Base-by-base conservation (phyloP, 2,329 filamentous ascomycete species). In the Nectriaceae sp. region DNA sequence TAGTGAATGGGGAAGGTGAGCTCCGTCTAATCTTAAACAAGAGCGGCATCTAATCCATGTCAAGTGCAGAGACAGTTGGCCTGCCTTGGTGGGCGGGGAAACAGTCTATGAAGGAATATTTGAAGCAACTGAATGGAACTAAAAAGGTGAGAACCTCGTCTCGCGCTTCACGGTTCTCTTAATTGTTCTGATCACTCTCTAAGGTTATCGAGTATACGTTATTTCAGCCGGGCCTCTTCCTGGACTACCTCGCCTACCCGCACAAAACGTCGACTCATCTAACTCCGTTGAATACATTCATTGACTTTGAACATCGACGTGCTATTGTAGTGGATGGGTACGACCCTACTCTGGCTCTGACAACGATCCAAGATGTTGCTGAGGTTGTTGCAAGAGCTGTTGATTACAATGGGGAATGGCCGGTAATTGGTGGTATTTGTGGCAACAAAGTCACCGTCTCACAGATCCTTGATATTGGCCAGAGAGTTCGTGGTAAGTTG, bases 151-250 rank as follows among this genome's bases (percentile, higher is more conserved):
- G 19, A 29, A 1, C 0, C 3, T 8, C 33, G 5, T 6, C 16
- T 6, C 8, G 8, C 33, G 33, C 5, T 11, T 11, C 16, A 36
- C 8, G 8, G 11, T 10, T 6, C 5, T n/a, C 8, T 5, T 10
- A 36, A 16, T 16, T 36, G 13, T 10, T n/a, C n/a, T n/a, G n/a
- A n/a, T 36, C 33, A 36, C n/a, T 36, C 8, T 21, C 8, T 4
- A 20, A 81, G 76, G 67, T 79, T 4, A 66, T 84, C 5, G 78
- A 84, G 49, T 84, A 84, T 60, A 75, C 67, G 1, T 65, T 82
- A 0, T 83, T 84, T 55, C 78, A 82, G 31, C 76, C 76, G 0
- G 79, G 77, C 0, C 55, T 81, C 2, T 81, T 82, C 57, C 57
- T 77, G 20, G 71, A 84, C 60, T 83, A 83, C 64, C 67, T 82